phyloP scores from a whole-genome alignment of 495 filamentous ascomycete genomes.

The Pseudevernia furfuracea region DNA sequence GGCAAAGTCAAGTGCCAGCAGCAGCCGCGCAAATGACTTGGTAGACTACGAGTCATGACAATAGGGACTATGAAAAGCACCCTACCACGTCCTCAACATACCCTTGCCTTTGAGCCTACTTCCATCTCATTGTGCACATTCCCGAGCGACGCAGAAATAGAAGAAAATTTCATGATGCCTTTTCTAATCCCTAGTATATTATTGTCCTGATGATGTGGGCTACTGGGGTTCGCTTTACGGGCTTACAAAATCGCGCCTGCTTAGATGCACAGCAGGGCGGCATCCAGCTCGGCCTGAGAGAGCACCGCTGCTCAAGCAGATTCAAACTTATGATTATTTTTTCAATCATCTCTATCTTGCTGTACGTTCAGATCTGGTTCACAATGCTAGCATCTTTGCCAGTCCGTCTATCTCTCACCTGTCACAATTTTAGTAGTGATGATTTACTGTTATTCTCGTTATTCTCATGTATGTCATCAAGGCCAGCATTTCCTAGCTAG shows the following conservation, averaged over 20 bases:
- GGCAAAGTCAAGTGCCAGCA: background rate
- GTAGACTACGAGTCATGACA: slow-evolving; percentile 12
- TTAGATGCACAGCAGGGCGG: background rate
- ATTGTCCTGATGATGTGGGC: background rate
- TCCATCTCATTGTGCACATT: slow-evolving; percentile 18
- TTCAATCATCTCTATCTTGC: background rate
- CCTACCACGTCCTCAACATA: slow-evolving; percentile 9
- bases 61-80: background rate
- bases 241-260: background rate
- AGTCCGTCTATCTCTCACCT: background rate
- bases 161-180: background rate
- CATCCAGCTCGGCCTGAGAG: background rate
- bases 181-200: slow-evolving; percentile 18
- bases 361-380: background rate
- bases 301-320: background rate
- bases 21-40: background rate
- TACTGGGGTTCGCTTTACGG: slow-evolving; percentile 18
- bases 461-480: background rate
- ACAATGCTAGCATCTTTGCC: background rate
- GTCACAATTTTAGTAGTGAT: background rate
- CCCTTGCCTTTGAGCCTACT: slow-evolving; percentile 8
- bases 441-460: background rate
- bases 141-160: slow-evolving; percentile 11
- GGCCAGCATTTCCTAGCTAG: background rate
- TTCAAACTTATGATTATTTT: background rate